Base-by-base conservation (phyloP, 495 filamentous ascomycete genomes). In the Cercophora scortea region DNA sequence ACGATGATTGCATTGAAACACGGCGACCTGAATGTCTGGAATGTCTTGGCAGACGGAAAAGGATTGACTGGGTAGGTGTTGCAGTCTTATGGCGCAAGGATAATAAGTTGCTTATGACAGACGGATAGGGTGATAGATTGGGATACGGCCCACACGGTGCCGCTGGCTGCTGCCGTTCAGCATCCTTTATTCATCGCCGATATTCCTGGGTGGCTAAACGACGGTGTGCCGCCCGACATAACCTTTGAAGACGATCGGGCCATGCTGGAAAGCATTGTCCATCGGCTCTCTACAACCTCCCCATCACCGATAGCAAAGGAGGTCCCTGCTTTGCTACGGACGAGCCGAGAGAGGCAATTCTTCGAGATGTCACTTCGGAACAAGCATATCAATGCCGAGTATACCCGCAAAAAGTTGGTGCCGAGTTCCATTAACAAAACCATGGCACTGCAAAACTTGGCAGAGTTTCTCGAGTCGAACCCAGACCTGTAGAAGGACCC, bases 1-100 rank as follows among this genome's bases (percentile, higher is more conserved):
- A 45, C 43, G 43, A 45, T 45, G 43, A 45, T 45, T 45, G 43
- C 43, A 45, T 45, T 45, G 43, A 45, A 45, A 45, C 43, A 45
- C 43, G 43, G 43, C 43, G 43, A 45, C 43, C 43, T 45, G 43
- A 45, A 45, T 45, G 43, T 45, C 43, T 45, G 43, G 43, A 45
- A 45, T 45, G 43, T 45, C 43, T 45, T 45, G 43, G 43, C 43
- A 45, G 43, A 45, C 43, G 43, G 17, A 45, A 45, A 45, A 45
- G 43, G 43, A 45, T 45, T 45, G 43, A 45, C 43, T 17, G 43
- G 43, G 43, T 45, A 45, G 32, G 43, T 45, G 43, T 45, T 45
- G 43, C 43, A 45, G 43, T 32, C 43, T 45, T 45, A 45, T 45
- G 43, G 43, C 43, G 43, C 18, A 45, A 45, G 43, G 43, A 45